Base-by-base conservation (phyloP, 371 early-diverging fungal genomes). In the Actinomucor elegans region DNA sequence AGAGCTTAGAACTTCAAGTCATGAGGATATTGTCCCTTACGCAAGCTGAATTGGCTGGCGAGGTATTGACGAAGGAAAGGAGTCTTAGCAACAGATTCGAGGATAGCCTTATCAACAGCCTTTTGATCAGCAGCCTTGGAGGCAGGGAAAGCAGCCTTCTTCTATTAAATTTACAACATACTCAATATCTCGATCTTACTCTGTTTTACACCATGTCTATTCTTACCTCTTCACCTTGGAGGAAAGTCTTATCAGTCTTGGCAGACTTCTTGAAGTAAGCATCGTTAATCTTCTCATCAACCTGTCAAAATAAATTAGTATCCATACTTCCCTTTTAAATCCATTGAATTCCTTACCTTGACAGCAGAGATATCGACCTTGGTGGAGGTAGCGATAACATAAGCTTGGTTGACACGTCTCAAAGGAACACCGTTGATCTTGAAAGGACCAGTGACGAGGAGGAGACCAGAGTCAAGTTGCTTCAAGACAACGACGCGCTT, bases 401-500 rank as follows among this genome's bases (percentile, higher is more conserved):
- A 98, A 60, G 97, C 94, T 83, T 95, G 96, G 90, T 96, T 94
- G 80, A 98, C 96, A 59, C 99, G 94, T 65, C 93, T 87, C 64
- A 98, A 81, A 54, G 99, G 99, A 36, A 98, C 94, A 66, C 99
- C 99, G 88, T 98, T 98, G 80, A 96, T 69, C 85, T 90, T 91
- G 92, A 88, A 93, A 56, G 99, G 99, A 55, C 99, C 99, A 61
- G 97, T 91, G 66, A 98, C 94, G 61, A 98, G 87, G 59, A 98
- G 82, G 60, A 98, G 87, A 68, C 99, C 99, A 55, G 90, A 88
- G 55, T 82, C 86, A 64, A 98, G 88, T 80, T 94, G 93, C 91
- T 95, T 96, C 79, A 98, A 84, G 90, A 92, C 96, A 47, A 98
- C 97, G 62, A 98, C 99, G 59, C 97, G 91, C 91, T 96, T 96